Base-by-base conservation (phyloP, 176 grass and related monocot species). In the Lolium multiflorum region DNA sequence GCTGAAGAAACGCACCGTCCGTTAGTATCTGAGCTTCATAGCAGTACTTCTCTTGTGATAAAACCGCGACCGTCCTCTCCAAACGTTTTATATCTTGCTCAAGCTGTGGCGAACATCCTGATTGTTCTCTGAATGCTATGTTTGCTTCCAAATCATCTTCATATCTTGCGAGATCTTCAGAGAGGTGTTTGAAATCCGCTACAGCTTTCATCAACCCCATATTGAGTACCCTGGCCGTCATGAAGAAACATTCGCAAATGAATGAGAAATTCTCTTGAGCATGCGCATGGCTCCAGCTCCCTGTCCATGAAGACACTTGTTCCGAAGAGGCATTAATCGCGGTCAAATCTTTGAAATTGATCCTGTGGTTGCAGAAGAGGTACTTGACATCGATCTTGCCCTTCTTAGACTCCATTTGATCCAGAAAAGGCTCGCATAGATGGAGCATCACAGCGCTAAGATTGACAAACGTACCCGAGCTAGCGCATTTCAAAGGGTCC, bases 201-300 rank as follows among this genome's bases (percentile, higher is more conserved):
- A 99, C 56, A 80, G 90, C 90, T 94, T 99, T 99, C 86, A 94
- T 87, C 75, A 99, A 74, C 16, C 97, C 97, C 44, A 96, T 84
- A 77, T 96, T 99, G 74, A 99, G 92, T 55, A 94, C 97, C 58
- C 96, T 89, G 71, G 96, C 82, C 16, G 93, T 96, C 96, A 98
- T 98, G 88, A 98, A 98, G 87, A 96, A 98, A 85, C 92, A 98
- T 78, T 98, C 93, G 0, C 96, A 98, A 86, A 96, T 91, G 87
- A 98, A 98, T 41, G 31, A 35, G 31, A 35, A 35, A 35, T 35
- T 35, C 31, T 35, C 88, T 84, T 87, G 81, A 79, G 68, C 81
- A 82, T 88, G 85, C 47, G 86, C 84, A 71, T 78, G 71, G 60
- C 74, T 89, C 88, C 46, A 82, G 44, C 77, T 88, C 82, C 91